phyloP scores from a whole-genome alignment of 257 asterid species.

The Solanum acaule region DNA sequence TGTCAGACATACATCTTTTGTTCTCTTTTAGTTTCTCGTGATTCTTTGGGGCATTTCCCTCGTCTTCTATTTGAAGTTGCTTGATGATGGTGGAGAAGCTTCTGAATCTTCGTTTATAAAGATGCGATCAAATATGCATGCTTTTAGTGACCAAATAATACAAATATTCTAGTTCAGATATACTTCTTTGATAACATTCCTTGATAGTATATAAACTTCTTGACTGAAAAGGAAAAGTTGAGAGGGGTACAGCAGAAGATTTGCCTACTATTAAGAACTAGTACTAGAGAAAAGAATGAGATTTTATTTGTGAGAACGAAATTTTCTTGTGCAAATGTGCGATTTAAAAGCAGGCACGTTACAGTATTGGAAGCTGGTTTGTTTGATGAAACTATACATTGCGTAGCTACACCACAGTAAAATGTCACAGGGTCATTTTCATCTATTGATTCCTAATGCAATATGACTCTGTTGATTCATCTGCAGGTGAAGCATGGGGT shows the following conservation, averaged over 20 bases:
- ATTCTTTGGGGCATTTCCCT: not conserved
- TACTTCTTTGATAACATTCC: not conserved
- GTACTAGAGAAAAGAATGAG: not conserved
- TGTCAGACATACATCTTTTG: not conserved
- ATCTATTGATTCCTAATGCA: not conserved
- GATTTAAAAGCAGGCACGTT: too few species aligned
- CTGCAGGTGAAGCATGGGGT: conserved; percentile 89
- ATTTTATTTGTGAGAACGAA: not conserved
- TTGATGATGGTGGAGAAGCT: not conserved
- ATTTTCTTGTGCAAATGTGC: not conserved
- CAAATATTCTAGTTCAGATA: not conserved
- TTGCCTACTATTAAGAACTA: not conserved
- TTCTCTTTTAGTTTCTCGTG: not conserved
- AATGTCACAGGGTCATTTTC: not conserved
- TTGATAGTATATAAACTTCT: not conserved
- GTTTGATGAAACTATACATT: not conserved
- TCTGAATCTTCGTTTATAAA: not conserved
- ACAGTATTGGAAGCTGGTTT: not conserved
- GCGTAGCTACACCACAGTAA: not conserved
- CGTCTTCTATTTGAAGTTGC: not conserved
- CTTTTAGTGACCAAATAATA: not conserved
- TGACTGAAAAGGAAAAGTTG: not conserved
- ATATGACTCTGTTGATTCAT: not conserved
- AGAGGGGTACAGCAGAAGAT: not conserved
- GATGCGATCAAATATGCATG: not conserved